A percentile compares a stretch with the other conserved stretches of the same genome.
Conservation (phyloP, 2,329 filamentous ascomycete genomes). For the Pyrenochaeta sp. region DNA sequence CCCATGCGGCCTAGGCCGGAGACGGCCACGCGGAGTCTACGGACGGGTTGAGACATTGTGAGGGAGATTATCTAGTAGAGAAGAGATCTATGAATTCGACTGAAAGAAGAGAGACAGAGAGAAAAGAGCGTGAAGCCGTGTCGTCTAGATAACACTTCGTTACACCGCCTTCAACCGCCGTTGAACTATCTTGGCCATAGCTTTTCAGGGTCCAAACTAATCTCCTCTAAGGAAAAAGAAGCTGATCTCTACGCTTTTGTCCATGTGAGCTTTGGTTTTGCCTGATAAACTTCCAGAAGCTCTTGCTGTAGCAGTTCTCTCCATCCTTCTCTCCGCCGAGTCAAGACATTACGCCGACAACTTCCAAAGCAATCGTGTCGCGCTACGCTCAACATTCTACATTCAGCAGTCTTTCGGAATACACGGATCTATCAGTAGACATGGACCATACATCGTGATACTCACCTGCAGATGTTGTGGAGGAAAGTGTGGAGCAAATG, state of each 20-base stretch:
- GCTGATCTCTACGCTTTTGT: neutral
- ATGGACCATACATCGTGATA: conserved; percentile 14
- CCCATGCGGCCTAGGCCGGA: conserved; percentile 61
- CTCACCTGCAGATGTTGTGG: conserved; percentile 19
- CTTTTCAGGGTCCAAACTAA: conserved; percentile 22
- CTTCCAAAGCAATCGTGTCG: neutral
- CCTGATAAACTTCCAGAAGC: neutral
- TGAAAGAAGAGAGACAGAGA: neutral
- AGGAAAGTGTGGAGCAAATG: conserved; percentile 22
- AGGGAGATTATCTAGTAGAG: conserved; percentile 3
- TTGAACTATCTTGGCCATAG: conserved; percentile 27
- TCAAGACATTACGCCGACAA: no score
- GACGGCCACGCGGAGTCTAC: conserved; percentile 56
- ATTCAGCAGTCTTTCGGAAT: neutral
- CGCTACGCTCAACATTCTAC: neutral
- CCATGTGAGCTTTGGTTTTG: neutral
- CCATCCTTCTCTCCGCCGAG: neutral
- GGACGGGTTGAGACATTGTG: conserved; percentile 44
- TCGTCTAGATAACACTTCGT: neutral
- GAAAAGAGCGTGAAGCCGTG: neutral
- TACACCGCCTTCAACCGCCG: conserved; percentile 8
- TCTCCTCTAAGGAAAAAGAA: neutral
- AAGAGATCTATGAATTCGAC: neutral
- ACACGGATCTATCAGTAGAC: neutral
- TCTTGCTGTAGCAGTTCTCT: conserved; percentile 2